These are phyloP conservation scores for Quillaja saponaria DNA, from an alignment of 306 rosid genomes.

Conservation along the genomic window DNA sequence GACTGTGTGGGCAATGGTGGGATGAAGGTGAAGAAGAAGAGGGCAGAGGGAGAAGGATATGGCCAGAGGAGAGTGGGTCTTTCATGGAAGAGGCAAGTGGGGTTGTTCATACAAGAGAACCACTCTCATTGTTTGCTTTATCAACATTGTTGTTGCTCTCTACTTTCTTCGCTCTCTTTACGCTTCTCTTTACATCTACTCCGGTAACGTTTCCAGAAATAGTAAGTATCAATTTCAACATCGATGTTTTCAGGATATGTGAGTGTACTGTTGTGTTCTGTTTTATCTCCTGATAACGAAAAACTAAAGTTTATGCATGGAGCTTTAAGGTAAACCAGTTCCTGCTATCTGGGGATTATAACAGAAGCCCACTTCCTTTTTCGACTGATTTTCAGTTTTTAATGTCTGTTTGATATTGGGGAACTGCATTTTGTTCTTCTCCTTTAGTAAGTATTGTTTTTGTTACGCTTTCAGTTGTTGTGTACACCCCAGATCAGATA, in stretches of 20 bases:
- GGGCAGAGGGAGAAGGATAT: constrained; percentile 45
- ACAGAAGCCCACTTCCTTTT: constrained; percentile 25
- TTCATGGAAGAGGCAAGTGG: constrained; percentile 66
- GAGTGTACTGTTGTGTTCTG: neutral
- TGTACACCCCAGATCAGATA: constrained; percentile 88
- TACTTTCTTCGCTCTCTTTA: constrained; percentile 83
- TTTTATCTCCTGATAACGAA: neutral
- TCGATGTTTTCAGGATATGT: neutral
- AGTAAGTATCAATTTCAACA: constrained; percentile 41
- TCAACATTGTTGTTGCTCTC: constrained; percentile 91
- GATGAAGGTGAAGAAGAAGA: constrained; percentile 61
- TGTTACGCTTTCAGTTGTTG: constrained; percentile 47
- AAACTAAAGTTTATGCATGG: constrained; percentile 8
- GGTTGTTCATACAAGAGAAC: constrained; percentile 79
- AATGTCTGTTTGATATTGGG: constrained; percentile 5
- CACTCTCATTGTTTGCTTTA: constrained; percentile 67
- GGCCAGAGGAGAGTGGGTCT: constrained; percentile 79
- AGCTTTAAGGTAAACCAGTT: neutral
- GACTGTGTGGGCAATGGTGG: constrained; percentile 64
- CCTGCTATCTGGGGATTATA: neutral
- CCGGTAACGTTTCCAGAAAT: constrained; percentile 59
- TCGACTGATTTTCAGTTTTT: constrained; percentile 7
- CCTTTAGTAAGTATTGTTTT: constrained; percentile 12
- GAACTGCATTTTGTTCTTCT: neutral
- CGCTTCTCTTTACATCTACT: constrained; percentile 80